Evolutionary conservation across 495 filamentous ascomycete genomes (phyloP).

Genomic region (Lasiosphaeria hispida): DNA sequence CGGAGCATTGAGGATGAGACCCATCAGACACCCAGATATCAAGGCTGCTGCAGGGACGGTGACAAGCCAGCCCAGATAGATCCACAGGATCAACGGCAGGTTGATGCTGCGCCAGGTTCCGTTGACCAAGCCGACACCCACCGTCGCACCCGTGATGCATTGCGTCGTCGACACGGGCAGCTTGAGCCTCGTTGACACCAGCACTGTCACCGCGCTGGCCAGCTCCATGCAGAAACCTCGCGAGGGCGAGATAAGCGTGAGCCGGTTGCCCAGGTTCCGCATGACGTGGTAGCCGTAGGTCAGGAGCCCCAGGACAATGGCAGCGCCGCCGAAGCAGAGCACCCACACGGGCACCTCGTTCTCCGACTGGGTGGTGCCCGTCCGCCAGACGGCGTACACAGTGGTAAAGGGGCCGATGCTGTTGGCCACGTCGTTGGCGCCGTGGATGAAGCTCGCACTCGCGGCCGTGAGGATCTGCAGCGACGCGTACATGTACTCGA

Average conservation of each 20-base stretch:
- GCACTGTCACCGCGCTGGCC: not conserved
- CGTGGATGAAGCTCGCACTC: not conserved
- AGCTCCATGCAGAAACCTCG: slow-evolving; percentile 6
- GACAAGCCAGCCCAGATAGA: slow-evolving; percentile 3
- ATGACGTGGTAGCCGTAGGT: slow-evolving; percentile 2
- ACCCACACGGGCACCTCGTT: slow-evolving; percentile 1
- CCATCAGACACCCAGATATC: not conserved
- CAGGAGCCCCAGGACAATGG: not conserved
- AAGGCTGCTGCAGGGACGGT: slow-evolving; percentile 1
- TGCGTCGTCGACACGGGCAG: slow-evolving; percentile 5
- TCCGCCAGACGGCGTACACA: not conserved
- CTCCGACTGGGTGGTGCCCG: not conserved
- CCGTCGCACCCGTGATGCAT: slow-evolving; percentile 3
- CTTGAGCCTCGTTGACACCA: not conserved
- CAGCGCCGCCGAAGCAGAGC: not conserved
- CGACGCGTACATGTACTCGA: not conserved
- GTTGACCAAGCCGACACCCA: not conserved
- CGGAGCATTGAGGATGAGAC: not conserved
- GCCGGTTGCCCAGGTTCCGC: not conserved
- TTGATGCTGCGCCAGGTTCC: not conserved
- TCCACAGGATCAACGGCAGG: not conserved
- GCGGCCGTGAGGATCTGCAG: slow-evolving; percentile 4
- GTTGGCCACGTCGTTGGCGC: slow-evolving; percentile 12
- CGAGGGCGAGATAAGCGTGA: not conserved
- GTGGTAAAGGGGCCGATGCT: not conserved